Conservation (phyloP, 2,329 filamentous ascomycete genomes). For the Calonectria henricotiae region DNA sequence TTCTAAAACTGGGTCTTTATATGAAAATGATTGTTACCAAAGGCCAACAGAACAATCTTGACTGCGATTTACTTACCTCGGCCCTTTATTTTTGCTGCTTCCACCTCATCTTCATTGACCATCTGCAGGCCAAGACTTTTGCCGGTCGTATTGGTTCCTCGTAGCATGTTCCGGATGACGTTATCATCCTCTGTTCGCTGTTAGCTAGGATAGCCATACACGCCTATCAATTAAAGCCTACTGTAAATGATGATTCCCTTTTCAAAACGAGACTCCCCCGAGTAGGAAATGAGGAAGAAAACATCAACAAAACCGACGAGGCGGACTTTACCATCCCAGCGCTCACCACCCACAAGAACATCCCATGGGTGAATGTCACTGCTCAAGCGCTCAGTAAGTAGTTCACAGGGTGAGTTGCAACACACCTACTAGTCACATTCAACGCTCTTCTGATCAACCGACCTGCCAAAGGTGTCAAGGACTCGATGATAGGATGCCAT, state of each 20-base stretch:
- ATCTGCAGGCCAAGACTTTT: neutral
- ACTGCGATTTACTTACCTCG: neutral
- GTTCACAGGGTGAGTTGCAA: neutral
- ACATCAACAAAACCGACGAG: slow-evolving; percentile 34
- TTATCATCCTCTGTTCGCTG: neutral
- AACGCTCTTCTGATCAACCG: neutral
- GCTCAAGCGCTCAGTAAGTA: neutral
- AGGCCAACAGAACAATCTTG: neutral
- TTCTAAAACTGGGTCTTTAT: neutral
- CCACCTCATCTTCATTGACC: neutral
- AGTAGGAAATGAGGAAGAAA: slow-evolving; percentile 43
- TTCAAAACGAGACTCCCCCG: slow-evolving; percentile 41
- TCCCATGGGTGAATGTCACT: slow-evolving; percentile 10
- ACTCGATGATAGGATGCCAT: slow-evolving; percentile 12
- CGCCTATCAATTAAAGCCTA: neutral
- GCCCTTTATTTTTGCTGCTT: neutral
- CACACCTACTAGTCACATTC: slow-evolving; percentile 6
- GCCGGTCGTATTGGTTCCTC: neutral
- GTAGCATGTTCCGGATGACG: neutral
- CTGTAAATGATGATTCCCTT: slow-evolving; percentile 42
- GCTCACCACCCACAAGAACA: slow-evolving; percentile 12
- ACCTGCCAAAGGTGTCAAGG: neutral
- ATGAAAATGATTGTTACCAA: neutral
- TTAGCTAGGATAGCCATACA: neutral
- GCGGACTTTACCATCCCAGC: slow-evolving; percentile 15